These are phyloP conservation scores for Yarrowia yakushimensis DNA, from an alignment of 805 yeast species.

Conservation along the genomic window DNA sequence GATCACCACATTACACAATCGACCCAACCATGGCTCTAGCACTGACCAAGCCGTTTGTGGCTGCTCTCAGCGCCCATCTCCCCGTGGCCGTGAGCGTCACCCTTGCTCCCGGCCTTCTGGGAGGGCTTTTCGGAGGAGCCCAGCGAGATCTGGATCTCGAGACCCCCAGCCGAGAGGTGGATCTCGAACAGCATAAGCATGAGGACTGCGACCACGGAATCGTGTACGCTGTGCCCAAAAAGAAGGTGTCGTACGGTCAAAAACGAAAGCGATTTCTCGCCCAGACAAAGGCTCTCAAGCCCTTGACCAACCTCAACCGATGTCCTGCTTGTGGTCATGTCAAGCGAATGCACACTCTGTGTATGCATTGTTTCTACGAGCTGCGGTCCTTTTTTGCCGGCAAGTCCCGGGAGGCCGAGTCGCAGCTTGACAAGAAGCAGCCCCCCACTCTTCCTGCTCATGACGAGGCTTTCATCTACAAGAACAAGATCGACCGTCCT, in stretches of 20 bases:
- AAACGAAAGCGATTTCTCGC: slow-evolving; percentile 80
- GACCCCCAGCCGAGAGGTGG: neutral
- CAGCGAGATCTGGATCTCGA: neutral
- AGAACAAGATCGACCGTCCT: slow-evolving; percentile 33
- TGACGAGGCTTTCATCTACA: slow-evolving; percentile 33
- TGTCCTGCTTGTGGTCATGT: slow-evolving; percentile 95
- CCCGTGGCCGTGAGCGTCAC: slow-evolving; percentile 12
- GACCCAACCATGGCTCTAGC: neutral
- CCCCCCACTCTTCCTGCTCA: slow-evolving; percentile 24
- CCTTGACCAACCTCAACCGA: slow-evolving; percentile 70
- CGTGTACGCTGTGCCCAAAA: slow-evolving; percentile 86
- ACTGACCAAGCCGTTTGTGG: slow-evolving; percentile 22
- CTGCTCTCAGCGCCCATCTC: slow-evolving; percentile 9
- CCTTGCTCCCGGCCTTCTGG: slow-evolving; percentile 15
- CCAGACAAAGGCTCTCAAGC: slow-evolving; percentile 74
- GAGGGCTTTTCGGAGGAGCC: slow-evolving; percentile 3
- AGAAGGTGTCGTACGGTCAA: slow-evolving; percentile 82
- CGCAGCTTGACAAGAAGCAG: slow-evolving; percentile 28
- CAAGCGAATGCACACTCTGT: slow-evolving; percentile 83
- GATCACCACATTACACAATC: neutral
- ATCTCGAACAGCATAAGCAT: slow-evolving; percentile 6
- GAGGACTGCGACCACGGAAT: slow-evolving; percentile 50
- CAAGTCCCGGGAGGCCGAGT: slow-evolving; percentile 26
- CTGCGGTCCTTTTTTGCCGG: slow-evolving; percentile 69
- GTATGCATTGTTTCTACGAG: slow-evolving; percentile 88